Evolutionary conservation across 2,329 filamentous ascomycete genomes (phyloP).

Genomic region (Lizonia empirigonia): DNA sequence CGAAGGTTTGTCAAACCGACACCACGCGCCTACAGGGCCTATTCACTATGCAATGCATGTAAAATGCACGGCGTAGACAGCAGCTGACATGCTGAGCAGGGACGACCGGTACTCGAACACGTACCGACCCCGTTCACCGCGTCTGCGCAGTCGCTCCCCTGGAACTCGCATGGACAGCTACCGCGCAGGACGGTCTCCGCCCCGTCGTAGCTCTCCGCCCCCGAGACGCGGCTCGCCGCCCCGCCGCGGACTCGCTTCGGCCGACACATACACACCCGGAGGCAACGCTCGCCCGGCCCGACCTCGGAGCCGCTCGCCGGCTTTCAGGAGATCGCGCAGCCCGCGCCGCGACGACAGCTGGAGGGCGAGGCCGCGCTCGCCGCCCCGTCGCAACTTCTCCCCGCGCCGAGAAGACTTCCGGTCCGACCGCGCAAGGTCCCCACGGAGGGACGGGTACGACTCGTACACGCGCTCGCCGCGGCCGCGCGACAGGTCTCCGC

Average conservation of each 20-base stretch:
- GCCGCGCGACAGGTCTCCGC: constrained; percentile 51
- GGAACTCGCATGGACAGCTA: constrained; percentile 46
- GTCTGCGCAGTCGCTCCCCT: constrained; percentile 37
- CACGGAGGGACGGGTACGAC: constrained; percentile 48
- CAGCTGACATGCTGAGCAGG: constrained; percentile 21
- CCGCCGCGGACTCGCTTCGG: constrained; percentile 44
- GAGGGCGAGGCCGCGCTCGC: constrained; percentile 56
- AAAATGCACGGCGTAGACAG: constrained; percentile 1
- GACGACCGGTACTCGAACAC: constrained; percentile 48
- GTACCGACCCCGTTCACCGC: constrained; percentile 45
- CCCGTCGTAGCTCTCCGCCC: constrained; percentile 21
- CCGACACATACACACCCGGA: constrained; percentile 51
- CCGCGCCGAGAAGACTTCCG: constrained; percentile 48
- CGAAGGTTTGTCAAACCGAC: constrained; percentile 50
- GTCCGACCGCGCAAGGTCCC: constrained; percentile 49
- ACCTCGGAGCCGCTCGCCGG: constrained; percentile 48
- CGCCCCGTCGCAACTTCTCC: constrained; percentile 51
- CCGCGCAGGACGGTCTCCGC: constrained; percentile 42
- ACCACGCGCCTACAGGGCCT: constrained; percentile 15
- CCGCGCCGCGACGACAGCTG: constrained; percentile 50
- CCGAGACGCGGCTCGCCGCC: constrained; percentile 35
- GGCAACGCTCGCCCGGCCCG: constrained; percentile 37
- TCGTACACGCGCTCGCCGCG: constrained; percentile 50
- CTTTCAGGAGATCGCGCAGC: constrained; percentile 49
- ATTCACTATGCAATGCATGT: constrained; percentile 7